Evolutionary conservation across 768 basidiomycete species (phyloP), one percentile per base, ranked within the genome.

Genomic region (Tulasnella sp.): DNA sequence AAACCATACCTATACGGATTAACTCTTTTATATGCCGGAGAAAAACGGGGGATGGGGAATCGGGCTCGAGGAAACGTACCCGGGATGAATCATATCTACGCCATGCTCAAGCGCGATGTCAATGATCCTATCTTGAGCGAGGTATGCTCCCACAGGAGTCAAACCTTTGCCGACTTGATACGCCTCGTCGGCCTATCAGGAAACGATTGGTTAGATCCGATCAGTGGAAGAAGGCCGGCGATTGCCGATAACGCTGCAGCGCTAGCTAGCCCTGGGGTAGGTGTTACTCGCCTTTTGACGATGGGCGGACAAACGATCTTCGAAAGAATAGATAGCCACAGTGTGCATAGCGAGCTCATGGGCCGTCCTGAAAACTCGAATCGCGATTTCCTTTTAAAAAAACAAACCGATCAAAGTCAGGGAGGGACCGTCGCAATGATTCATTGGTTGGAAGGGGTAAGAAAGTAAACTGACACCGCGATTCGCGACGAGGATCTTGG

Each of bases 331-430:
- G 76, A 99, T 97, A 38, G 96, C 96, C 58, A 98, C 96, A 50
- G 94, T 96, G 72, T 94, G 91, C 94, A 98, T 96, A 9, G 94
- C 96, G 62, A 99, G 80, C 70, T 99, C 96, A 76, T 99, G 96
- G 51, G 96, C 89, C 0, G 94, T 97, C 68, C 94, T 80, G 80
- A 99, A 98, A 43, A 99, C 93, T 69, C 96, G 88, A 67, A 99
- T 92, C 27, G 96, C 96, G 72, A 99, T 99, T 86, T 99, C 93
- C 90, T 92, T 38, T 58, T 9, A 17, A 13, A 21, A 19, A 69
- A 38, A 63, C 55, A 52, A 65, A 56, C n/a, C 64, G 52, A 43
- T 47, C 55, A 29, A 41, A 32, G n/a, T n/a, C 34, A 56, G 11
- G 44, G 23, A 9, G n/a, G 13, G 21, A 9, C 63, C 29, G 61